Percentiles rank a stretch among this genome's conserved stretches.
These are phyloP conservation scores for Arthrobotrys entomopaga DNA, from an alignment of 2,329 filamentous ascomycete genomes.

Conservation along the genomic window DNA sequence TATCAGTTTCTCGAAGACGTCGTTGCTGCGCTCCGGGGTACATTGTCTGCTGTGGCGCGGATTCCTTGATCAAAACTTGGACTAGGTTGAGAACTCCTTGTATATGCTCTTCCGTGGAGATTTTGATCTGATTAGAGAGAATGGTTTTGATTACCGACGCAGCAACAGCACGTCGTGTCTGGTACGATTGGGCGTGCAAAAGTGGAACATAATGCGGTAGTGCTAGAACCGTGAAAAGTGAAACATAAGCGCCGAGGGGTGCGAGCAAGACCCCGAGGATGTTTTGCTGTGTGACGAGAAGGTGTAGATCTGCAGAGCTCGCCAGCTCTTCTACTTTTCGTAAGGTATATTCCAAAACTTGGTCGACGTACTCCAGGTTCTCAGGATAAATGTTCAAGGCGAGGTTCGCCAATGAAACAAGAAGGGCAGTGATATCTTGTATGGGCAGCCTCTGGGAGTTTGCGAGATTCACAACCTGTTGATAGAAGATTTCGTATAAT, in stretches of 20 bases:
- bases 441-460: slow-evolving; percentile 87
- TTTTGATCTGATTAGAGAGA: slow-evolving; percentile 81
- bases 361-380: slow-evolving; percentile 83
- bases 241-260: slow-evolving; percentile 87
- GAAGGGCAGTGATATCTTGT: slow-evolving; percentile 89
- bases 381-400: slow-evolving; percentile 97
- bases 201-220: slow-evolving; percentile 92
- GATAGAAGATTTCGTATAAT: slow-evolving; percentile 96
- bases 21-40: slow-evolving; percentile 81
- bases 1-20: slow-evolving; percentile 74
- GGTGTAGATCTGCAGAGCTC: slow-evolving; percentile 95
- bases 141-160: slow-evolving; percentile 85
- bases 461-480: slow-evolving; percentile 92
- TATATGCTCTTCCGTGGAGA: slow-evolving; percentile 80
- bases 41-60: slow-evolving; percentile 78
- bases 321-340: slow-evolving; percentile 87
- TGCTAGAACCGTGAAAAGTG: slow-evolving; percentile 93
- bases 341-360: slow-evolving; percentile 84
- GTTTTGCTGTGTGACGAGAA: slow-evolving; percentile 84
- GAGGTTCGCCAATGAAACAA: slow-evolving; percentile 93
- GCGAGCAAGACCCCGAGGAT: slow-evolving; percentile 89
- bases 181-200: slow-evolving; percentile 89
- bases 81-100: slow-evolving; percentile 89
- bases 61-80: slow-evolving; percentile 92
- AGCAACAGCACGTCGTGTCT: slow-evolving; percentile 87